These are phyloP conservation scores for Venturia asperata DNA, from an alignment of 2,329 filamentous ascomycete genomes.

Conservation along the genomic window DNA sequence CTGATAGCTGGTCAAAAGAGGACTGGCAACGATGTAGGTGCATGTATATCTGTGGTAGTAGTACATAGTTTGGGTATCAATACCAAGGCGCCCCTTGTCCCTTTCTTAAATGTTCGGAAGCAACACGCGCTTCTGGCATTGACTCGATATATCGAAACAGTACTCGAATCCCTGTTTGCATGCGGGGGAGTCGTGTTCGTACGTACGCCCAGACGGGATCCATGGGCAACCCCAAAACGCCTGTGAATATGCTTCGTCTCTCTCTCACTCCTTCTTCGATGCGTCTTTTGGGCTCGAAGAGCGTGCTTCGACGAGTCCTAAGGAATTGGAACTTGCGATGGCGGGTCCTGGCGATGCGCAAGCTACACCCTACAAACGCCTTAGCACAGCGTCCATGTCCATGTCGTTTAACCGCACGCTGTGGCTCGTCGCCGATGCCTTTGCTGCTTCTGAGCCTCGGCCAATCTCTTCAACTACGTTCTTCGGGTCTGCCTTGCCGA, in stretches of 20 bases:
- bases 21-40: background rate
- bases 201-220: background rate
- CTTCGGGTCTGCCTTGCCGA: constrained; percentile 59
- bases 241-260: background rate
- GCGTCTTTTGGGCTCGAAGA: background rate
- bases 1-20: too few species aligned
- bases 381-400: constrained; percentile 24
- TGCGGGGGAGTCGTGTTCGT: background rate
- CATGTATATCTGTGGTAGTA: background rate
- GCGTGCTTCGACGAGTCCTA: background rate
- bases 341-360: background rate
- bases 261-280: background rate
- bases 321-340: background rate
- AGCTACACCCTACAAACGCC: constrained; percentile 30
- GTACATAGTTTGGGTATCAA: constrained; percentile 3
- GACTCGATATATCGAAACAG: background rate
- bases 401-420: constrained; percentile 8
- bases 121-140: background rate
- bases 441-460: constrained; percentile 4
- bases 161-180: background rate
- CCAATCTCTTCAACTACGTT: constrained; percentile 36
- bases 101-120: too few species aligned
- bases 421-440: background rate
- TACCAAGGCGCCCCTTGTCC: background rate
- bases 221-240: background rate